Base-by-base conservation (phyloP, 2,329 filamentous ascomycete genomes). In the Dothideomycetidae sp. region DNA sequence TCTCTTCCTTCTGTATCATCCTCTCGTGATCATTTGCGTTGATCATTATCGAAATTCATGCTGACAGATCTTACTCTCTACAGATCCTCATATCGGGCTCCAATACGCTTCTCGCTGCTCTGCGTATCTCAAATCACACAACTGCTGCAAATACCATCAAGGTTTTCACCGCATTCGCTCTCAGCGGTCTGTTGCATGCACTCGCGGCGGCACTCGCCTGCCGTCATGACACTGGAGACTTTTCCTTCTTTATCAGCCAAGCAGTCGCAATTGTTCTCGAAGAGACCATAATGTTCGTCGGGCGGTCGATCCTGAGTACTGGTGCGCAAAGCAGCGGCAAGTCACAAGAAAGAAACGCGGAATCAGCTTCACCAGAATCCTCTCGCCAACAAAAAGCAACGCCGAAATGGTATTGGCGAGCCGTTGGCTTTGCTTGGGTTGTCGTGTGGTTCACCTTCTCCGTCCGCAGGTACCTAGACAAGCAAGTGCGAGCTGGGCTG, bases 301-400 rank as follows among this genome's bases (percentile, higher is more conserved):
- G 11, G 5, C 34, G 15, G n/a, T n/a, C n/a, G n/a, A n/a, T n/a
- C n/a, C n/a, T n/a, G n/a, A n/a, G n/a, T n/a, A n/a, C n/a, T n/a
- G n/a, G n/a, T n/a, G n/a, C n/a, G n/a, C n/a, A n/a, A n/a, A n/a
- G n/a, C n/a, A n/a, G n/a, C n/a, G n/a, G n/a, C n/a, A n/a, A n/a
- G n/a, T n/a, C n/a, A n/a, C n/a, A n/a, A n/a, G n/a, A n/a, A n/a
- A n/a, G n/a, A n/a, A n/a, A n/a, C n/a, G n/a, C n/a, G n/a, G 19
- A 29, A 3, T 29, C 35, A 16, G 28, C 35, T 12, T 37, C 35
- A 5, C 35, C 35, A 16, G 35, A n/a, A n/a, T 26, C 21, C 21
- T 26, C 21, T 26, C 21, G 21, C 7, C 21, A 26, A n/a, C 21
- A 26, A n/a, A 26, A 7, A n/a, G 21, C 7, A 26, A n/a, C 21